Evolutionary conservation across 2,329 filamentous ascomycete species (phyloP).

Genomic region (Colletotrichum sp.): DNA sequence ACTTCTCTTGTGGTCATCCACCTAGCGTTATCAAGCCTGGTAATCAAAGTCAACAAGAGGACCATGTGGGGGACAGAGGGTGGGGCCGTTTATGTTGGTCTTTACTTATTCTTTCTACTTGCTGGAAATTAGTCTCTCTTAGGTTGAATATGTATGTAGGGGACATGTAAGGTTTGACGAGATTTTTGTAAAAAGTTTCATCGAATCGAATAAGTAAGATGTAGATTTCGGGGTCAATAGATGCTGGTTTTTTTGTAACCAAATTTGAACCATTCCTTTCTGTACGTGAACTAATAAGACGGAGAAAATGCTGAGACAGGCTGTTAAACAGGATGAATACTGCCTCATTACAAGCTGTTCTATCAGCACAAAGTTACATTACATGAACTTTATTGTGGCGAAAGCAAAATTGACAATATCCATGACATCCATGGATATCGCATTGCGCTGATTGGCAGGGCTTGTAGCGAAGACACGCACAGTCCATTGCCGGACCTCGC

Average conservation of each 20-base stretch:
- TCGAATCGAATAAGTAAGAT: rapidly evolving
- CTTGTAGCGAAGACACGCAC: rapidly evolving
- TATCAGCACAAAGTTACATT: background rate
- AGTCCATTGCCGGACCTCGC: background rate
- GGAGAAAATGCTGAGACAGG: background rate
- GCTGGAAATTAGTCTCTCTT: background rate
- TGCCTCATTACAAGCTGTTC: background rate
- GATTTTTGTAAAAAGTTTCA: background rate
- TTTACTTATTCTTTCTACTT: background rate
- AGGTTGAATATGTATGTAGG: background rate
- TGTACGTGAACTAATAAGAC: background rate
- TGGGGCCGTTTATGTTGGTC: background rate
- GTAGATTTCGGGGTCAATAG: background rate
- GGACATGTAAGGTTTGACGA: background rate
- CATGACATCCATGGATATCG: too few relatives aligned
- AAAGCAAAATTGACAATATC: too few relatives aligned
- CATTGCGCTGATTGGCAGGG: background rate
- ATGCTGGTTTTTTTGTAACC: rapidly evolving
- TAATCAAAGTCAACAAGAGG: background rate
- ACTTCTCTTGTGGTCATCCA: background rate
- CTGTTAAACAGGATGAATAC: background rate
- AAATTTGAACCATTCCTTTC: background rate
- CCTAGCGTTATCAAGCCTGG: background rate
- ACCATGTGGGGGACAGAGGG: background rate
- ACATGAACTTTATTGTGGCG: too few relatives aligned